Conservation (phyloP, 352 stramenopile genomes). For the Globisporangium ultimum region DNA sequence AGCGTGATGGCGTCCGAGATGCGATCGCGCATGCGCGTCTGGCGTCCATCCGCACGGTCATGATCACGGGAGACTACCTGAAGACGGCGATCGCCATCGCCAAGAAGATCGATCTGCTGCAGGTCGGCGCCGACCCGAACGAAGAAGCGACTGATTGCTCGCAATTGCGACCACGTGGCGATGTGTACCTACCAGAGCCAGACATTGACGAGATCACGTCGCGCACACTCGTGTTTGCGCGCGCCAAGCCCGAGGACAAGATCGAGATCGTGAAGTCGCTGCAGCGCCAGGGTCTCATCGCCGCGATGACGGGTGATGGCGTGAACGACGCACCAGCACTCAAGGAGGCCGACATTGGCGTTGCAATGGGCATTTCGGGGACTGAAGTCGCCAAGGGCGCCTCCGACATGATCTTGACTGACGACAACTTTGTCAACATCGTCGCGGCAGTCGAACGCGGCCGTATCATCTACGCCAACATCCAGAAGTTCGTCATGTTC, state of each 20-base stretch:
- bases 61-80: constrained; percentile 95
- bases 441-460: constrained; percentile 95
- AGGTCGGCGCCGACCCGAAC: constrained; percentile 51
- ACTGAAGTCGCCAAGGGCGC: constrained; percentile 98
- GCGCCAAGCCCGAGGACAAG: constrained; percentile 95
- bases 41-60: constrained; percentile 75
- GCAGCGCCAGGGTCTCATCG: constrained; percentile 83
- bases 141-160: constrained; percentile 76
- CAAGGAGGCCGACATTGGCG: constrained; percentile 94
- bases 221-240: constrained; percentile 90
- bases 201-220: constrained; percentile 89
- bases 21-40: constrained; percentile 45
- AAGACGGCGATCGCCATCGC: constrained; percentile 94
- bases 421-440: constrained; percentile 99
- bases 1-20: constrained; percentile 55
- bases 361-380: constrained; percentile 97
- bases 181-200: constrained; percentile 54
- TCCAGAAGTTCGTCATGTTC: constrained; percentile 98
- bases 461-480: constrained; percentile 97
- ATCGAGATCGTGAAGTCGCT: constrained; percentile 95
- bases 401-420: constrained; percentile 97
- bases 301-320: constrained; percentile 97
- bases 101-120: constrained; percentile 91
- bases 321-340: constrained; percentile 98
- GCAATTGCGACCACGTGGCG: constrained; percentile 38